phyloP scores from a whole-genome alignment of 352 stramenopile species.

The Pythium grandisporangium region DNA sequence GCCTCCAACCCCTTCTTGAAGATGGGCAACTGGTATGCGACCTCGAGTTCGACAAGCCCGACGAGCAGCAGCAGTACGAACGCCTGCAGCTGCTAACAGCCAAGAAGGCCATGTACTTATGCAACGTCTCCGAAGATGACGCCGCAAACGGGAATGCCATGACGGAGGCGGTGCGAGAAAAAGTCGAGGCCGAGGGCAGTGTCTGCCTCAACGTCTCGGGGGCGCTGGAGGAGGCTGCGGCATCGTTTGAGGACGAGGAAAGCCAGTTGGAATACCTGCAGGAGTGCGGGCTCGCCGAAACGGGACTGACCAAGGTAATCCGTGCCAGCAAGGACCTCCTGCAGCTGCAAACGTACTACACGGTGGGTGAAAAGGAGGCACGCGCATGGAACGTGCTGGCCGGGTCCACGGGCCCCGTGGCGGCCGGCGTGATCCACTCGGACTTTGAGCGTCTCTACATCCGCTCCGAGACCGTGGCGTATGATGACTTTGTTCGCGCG shows the following conservation, averaged over 20 bases:
- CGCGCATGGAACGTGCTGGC: slow-evolving; percentile 75
- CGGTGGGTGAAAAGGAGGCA: slow-evolving; percentile 78
- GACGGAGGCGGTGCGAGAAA: slow-evolving; percentile 66
- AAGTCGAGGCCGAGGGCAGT: slow-evolving; percentile 60
- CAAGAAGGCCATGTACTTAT: slow-evolving; percentile 96
- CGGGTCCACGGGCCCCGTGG: slow-evolving; percentile 63
- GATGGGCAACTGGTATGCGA: slow-evolving; percentile 60
- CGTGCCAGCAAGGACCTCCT: slow-evolving; percentile 90
- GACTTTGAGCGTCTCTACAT: slow-evolving; percentile 86
- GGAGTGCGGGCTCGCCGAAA: slow-evolving; percentile 61
- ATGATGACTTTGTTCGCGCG: slow-evolving; percentile 91
- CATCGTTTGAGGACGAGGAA: slow-evolving; percentile 80
- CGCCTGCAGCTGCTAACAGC: slow-evolving; percentile 79
- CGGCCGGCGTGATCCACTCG: slow-evolving; percentile 79
- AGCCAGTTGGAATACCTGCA: slow-evolving; percentile 94
- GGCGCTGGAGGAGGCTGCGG: slow-evolving; percentile 67
- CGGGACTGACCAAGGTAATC: slow-evolving; percentile 80
- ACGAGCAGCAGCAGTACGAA: slow-evolving; percentile 83
- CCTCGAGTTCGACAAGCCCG: slow-evolving; percentile 56
- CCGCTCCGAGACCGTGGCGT: slow-evolving; percentile 92
- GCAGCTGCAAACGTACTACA: slow-evolving; percentile 97
- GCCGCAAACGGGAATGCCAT: slow-evolving; percentile 91
- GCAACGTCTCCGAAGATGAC: slow-evolving; percentile 95
- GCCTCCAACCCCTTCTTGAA: slow-evolving; percentile 65
- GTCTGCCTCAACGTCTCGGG: slow-evolving; percentile 69